These are phyloP conservation scores for Hypoxylon sp. DNA, from an alignment of 2,329 filamentous ascomycete genomes.

Conservation along the genomic window DNA sequence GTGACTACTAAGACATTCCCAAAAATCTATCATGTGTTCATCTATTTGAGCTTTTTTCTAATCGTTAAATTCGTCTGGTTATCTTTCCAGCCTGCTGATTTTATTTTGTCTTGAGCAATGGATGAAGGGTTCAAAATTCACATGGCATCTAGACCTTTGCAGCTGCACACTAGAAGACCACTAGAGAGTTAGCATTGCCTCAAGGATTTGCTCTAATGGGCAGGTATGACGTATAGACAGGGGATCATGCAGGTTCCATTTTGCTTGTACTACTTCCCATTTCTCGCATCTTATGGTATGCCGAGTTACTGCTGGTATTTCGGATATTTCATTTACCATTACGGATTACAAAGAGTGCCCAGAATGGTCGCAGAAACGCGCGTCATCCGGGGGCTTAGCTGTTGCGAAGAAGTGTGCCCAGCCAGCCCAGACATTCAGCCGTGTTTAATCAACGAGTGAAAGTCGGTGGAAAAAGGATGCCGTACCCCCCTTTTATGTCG, in stretches of 20 bases:
- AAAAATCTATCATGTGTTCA: constrained; percentile 11
- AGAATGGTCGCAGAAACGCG: constrained; percentile 35
- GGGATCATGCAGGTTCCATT: neutral
- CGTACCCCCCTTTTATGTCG: constrained; percentile 28
- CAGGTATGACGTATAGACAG: constrained; percentile 13
- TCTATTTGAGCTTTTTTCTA: neutral
- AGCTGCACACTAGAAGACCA: neutral
- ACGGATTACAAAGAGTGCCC: constrained; percentile 3
- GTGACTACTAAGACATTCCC: constrained; percentile 3
- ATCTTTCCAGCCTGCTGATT: neutral
- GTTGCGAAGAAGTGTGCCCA: constrained; percentile 5
- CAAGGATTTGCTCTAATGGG: constrained; percentile 8
- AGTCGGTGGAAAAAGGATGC: constrained; percentile 27
- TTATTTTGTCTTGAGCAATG: neutral
- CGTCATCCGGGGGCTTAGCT: constrained; percentile 41
- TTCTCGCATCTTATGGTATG: constrained; percentile 1
- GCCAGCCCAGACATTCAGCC: constrained; percentile 16
- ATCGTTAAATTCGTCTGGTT: constrained; percentile 1
- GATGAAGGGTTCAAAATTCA: neutral
- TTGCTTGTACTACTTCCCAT: neutral
- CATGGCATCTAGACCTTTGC: constrained; percentile 6
- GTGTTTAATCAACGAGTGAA: constrained; percentile 23
- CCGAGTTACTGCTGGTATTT: neutral
- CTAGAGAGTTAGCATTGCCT: constrained; percentile 7
- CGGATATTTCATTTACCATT: constrained; percentile 1